Evolutionary conservation across 345 rosid genomes (phyloP).

Genomic region (Pugionium cornutum): DNA sequence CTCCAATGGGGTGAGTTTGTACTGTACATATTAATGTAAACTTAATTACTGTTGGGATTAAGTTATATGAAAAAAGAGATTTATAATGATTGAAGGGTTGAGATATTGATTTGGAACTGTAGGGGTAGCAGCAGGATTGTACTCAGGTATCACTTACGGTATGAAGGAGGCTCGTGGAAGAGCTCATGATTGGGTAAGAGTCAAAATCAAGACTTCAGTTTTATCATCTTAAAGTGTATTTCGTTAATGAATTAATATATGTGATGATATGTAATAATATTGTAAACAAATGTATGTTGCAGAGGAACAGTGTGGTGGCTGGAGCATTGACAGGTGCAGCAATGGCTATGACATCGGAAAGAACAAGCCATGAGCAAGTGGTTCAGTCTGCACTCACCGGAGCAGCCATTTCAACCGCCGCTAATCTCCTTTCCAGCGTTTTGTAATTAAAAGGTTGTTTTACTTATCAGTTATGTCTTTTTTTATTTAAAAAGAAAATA

Average conservation of each 20-base stretch:
- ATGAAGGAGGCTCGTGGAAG: conserved; percentile 82
- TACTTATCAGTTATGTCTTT: conserved; percentile 16
- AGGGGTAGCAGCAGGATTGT: conserved; percentile 90
- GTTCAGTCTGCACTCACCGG: conserved; percentile 90
- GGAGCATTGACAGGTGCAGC: conserved; percentile 92
- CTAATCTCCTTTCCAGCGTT: conserved; percentile 74
- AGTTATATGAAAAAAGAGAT: background rate
- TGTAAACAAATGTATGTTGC: conserved; percentile 16
- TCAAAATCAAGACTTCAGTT: background rate
- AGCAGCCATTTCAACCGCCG: conserved; percentile 85
- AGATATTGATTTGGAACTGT: conserved; percentile 20
- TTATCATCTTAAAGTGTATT: too few relatives aligned
- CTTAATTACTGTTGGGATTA: background rate
- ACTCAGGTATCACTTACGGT: conserved; percentile 88
- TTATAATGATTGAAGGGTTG: background rate
- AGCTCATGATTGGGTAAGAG: conserved; percentile 86
- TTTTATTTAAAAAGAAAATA: background rate
- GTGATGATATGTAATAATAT: background rate
- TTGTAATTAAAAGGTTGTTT: conserved; percentile 34
- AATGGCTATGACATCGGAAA: conserved; percentile 64
- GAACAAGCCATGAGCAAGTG: conserved; percentile 70
- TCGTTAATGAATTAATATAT: background rate
- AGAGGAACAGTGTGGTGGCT: conserved; percentile 89
- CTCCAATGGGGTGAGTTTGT: conserved; percentile 79
- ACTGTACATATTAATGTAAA: background rate